Percentiles rank a stretch among this genome's conserved stretches.
Evolutionary conservation across 768 basidiomycete genomes (phyloP).

Genomic region (Kondoa subrosea): DNA sequence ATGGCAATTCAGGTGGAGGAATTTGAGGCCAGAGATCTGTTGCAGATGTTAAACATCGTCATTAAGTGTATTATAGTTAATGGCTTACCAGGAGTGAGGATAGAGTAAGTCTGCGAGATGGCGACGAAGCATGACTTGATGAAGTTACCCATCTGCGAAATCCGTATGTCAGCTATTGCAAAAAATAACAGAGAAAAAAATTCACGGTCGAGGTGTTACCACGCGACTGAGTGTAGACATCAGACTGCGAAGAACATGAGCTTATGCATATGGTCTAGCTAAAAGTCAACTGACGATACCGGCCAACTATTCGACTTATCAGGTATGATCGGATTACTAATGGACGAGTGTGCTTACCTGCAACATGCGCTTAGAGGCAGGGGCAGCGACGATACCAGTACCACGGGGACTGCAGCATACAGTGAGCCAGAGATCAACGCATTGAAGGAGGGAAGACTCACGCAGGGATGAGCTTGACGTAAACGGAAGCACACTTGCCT

Average conservation of each 20-base stretch:
- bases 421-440: neutral
- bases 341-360: no score
- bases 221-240: conserved; percentile 93
- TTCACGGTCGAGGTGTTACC: conserved; percentile 79
- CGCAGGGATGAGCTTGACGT: conserved; percentile 96
- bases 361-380: conserved; percentile 85
- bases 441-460: neutral
- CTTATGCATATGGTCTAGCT: no score
- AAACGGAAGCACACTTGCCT: conserved; percentile 97
- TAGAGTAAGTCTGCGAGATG: conserved; percentile 92
- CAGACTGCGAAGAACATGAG: no score
- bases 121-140: conserved; percentile 36
- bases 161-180: neutral
- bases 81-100: conserved; percentile 63
- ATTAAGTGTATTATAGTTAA: neutral
- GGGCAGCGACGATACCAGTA: conserved; percentile 98
- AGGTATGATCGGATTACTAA: no score
- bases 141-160: conserved; percentile 68
- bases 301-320: no score
- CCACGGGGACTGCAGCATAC: conserved; percentile 48
- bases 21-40: conserved; percentile 12
- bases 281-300: no score
- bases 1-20: conserved; percentile 14
- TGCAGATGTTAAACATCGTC: neutral
- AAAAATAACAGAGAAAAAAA: neutral